Conservation (phyloP, 1,139 yeast genomes). For the Kluyveromyces sp. region DNA sequence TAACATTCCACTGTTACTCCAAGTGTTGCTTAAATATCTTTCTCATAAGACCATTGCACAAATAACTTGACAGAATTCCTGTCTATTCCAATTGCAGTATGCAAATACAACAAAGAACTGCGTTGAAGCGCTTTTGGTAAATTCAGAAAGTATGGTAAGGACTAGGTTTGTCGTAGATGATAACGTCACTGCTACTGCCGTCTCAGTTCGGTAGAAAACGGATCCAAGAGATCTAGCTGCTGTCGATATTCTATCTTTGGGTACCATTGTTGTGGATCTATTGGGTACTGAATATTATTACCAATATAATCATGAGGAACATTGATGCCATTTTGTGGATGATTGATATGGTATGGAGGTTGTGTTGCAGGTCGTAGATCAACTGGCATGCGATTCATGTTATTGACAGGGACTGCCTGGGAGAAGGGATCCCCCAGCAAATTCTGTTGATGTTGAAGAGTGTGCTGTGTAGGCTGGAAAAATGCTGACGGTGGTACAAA, state of each 20-base stretch:
- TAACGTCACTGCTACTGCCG: not conserved
- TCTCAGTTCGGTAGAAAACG: not conserved
- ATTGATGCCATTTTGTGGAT: not conserved
- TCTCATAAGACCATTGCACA: not conserved
- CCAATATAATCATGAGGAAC: not conserved
- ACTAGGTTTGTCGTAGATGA: no score
- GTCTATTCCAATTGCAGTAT: not conserved
- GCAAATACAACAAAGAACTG: no score
- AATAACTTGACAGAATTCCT: not conserved
- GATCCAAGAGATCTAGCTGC: constrained; percentile 1
- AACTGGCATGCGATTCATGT: not conserved
- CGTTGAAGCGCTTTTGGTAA: no score
- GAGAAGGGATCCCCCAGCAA: not conserved
- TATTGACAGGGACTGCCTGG: not conserved
- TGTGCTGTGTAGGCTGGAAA: not conserved
- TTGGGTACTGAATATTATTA: not conserved
- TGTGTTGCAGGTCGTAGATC: not conserved
- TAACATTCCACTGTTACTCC: no score
- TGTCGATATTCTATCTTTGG: constrained; percentile 2
- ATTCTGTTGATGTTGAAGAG: not conserved
- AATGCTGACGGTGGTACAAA: not conserved
- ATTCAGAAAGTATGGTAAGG: no score
- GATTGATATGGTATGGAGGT: not conserved
- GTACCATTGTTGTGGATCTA: constrained; percentile 1
- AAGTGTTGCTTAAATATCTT: no score